phyloP scores from a whole-genome alignment of 1,284 basidiomycete genomes.

The Stereum hirsutum region DNA sequence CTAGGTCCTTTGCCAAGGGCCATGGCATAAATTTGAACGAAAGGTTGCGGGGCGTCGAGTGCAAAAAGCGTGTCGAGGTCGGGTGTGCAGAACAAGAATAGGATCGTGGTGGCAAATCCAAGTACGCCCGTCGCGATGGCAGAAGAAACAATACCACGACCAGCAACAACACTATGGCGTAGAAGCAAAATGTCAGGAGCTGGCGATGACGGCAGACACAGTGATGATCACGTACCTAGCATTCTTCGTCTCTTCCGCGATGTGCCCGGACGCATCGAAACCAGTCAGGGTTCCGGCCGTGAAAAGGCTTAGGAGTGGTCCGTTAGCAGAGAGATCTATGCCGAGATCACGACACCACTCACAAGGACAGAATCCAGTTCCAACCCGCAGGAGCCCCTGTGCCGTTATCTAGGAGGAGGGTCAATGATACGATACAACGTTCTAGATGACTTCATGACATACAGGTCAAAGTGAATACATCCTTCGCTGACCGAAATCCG shows the following conservation, averaged over 20 bases:
- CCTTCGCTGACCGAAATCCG: slow-evolving; percentile 70
- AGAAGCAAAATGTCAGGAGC: slow-evolving; percentile 3
- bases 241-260: slow-evolving; percentile 85
- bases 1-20: slow-evolving; percentile 71
- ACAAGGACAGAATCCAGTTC: slow-evolving; percentile 84
- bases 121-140: slow-evolving; percentile 67
- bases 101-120: slow-evolving; percentile 67
- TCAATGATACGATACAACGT: neutral
- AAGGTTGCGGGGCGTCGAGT: slow-evolving; percentile 76
- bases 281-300: slow-evolving; percentile 79
- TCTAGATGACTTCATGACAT: slow-evolving; percentile 19
- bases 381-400: slow-evolving; percentile 77
- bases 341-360: slow-evolving; percentile 13
- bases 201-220: neutral
- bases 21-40: slow-evolving; percentile 76
- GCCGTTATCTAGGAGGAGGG: slow-evolving; percentile 66
- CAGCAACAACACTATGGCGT: slow-evolving; percentile 69
- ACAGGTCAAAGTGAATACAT: slow-evolving; percentile 80
- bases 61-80: slow-evolving; percentile 65
- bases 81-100: slow-evolving; percentile 83
- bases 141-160: slow-evolving; percentile 69
- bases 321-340: neutral
- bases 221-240: slow-evolving; percentile 42
- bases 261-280: slow-evolving; percentile 83
- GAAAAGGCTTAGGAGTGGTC: slow-evolving; percentile 48